Base-by-base conservation (phyloP, 1,139 yeast genomes). In the Yamadazyma blattariae region DNA sequence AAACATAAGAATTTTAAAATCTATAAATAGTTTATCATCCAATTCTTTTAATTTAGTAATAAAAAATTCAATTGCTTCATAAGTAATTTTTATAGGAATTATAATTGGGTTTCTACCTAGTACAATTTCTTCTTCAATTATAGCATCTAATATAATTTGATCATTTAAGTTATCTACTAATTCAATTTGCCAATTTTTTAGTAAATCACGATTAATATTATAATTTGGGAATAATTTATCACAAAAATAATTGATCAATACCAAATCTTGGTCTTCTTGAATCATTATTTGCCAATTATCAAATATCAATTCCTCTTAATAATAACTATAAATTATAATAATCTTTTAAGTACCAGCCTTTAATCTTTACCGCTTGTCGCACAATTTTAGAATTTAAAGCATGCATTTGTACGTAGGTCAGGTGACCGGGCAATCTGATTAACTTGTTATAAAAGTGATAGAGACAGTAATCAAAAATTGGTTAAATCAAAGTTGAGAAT, bases 141-240 rank as follows among this genome's bases (percentile, higher is more conserved):
- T 43, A 3, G 54, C 42, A 7, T 51, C 38, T 26, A 64, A 47
- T 9, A 44, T 37, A 16, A 45, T 41, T 8, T 44, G 41, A 36
- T 57, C 57, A 20, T 46, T 40, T 6, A 52, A 32, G 25, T 41
- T 42, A 30, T 61, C 69, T 6, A 47, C 37, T 24, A 67, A 42
- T 31, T 67, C 74, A 5, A 62, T 49, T 39, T 64, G 67, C 74
- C 74, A 69, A 39, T 61, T 59, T 33, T 38, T 25, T 11, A 69
- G 48, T 11, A 58, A 41, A 4, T 55, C 61, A 27, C 42, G 43
- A 38, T 68, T 59, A 31, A 68, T 42, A n/a, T 50, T 42, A 36
- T 49, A 54, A 26, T 50, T 48, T 7, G 60, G 51, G 27, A 63
- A 47, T 7, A 59, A 50, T 4, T 44, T 38, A 15, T 52, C 53